Evolutionary conservation across 2,329 filamentous ascomycete species (phyloP), one percentile per base, ranked within the genome.

Genomic region (Plectosphaerella cucumerina): DNA sequence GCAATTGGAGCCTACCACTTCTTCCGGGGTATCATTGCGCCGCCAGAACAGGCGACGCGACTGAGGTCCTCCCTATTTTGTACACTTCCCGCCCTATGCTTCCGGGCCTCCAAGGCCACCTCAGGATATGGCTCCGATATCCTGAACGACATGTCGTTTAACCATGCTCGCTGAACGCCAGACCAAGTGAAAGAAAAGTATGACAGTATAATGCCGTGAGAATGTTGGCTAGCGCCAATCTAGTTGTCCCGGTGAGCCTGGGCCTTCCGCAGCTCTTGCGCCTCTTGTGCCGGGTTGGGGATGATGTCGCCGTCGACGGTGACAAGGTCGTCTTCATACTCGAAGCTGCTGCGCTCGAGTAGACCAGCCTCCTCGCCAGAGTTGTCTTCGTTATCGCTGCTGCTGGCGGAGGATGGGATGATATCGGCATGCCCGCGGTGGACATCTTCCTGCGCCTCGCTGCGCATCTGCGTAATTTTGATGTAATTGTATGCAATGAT

Each of bases 401-500:
- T 71, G 57, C 70, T 74, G 22, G 60, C 66, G 47, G 62, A 68
- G 26, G 67, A 68, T 52, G 65, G 72, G 8, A 67, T 63, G 11
- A 59, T 56, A 6, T 61, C 65, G 52, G 66, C 60, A 51, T 72
- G 71, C 26, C 64, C 68, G 9, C 64, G 64, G 48, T 81, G 77
- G 2, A 75, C 76, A 23, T 77, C 72, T 33, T 68, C 63, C 60
- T 76, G 76, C 1, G 91, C 90, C 12, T 96, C 89, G 50, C 80
- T 72, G 44, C 89, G 81, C 94, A 99, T 97, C 69, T 89, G 90
- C 46, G 76, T 78, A 56, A 97, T 90, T 68, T 99, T 97, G 68
- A 97, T 85, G 65, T 89, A 97, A 64, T 99, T 99, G 70, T 99
- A 99, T 14, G 85, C 84, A 5, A 76, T 85, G 56, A 99, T 99